Conservation (phyloP, 495 filamentous ascomycete species). For the Xylaria longipes region DNA sequence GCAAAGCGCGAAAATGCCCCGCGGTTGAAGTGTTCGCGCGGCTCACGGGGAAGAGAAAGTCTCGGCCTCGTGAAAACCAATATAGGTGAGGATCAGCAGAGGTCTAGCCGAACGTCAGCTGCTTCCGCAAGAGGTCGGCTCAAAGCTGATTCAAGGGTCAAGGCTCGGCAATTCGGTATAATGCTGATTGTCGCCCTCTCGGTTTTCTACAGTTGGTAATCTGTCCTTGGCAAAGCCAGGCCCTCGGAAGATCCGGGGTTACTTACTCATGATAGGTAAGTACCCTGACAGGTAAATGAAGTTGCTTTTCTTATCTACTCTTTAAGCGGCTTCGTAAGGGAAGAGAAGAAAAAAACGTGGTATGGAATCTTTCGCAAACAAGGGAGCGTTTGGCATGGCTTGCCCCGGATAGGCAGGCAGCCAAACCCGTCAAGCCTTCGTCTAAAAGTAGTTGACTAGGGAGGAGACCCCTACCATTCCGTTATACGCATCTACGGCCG, state of each 20-base stretch:
- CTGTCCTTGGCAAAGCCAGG: slow-evolving; percentile 4
- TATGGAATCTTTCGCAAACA: slow-evolving; percentile 12
- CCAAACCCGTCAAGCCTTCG: slow-evolving; percentile 17
- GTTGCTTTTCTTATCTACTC: slow-evolving; percentile 13
- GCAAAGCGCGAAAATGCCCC: slow-evolving; percentile 19
- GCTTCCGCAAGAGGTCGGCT: slow-evolving; percentile 13
- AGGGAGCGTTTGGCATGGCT: slow-evolving; percentile 10
- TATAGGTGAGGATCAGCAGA: slow-evolving; percentile 18
- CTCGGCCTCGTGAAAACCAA: slow-evolving; percentile 7
- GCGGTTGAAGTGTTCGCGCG: slow-evolving; percentile 4
- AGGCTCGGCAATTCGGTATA: slow-evolving; percentile 19
- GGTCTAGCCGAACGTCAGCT: slow-evolving; percentile 17
- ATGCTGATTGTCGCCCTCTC: background rate
- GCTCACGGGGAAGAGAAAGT: background rate
- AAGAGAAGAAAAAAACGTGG: slow-evolving; percentile 18
- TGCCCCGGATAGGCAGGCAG: slow-evolving; percentile 19
- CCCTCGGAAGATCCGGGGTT: slow-evolving; percentile 10
- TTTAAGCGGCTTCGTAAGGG: background rate
- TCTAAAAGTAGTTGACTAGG: background rate
- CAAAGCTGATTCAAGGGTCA: background rate
- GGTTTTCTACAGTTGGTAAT: slow-evolving; percentile 6
- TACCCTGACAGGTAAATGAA: too few species aligned
- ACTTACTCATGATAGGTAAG: background rate
- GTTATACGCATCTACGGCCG: slow-evolving; percentile 7
- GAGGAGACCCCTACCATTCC: background rate